Evolutionary conservation across 106 monocot genomes (phyloP).

Genomic region (Allium sativum): DNA sequence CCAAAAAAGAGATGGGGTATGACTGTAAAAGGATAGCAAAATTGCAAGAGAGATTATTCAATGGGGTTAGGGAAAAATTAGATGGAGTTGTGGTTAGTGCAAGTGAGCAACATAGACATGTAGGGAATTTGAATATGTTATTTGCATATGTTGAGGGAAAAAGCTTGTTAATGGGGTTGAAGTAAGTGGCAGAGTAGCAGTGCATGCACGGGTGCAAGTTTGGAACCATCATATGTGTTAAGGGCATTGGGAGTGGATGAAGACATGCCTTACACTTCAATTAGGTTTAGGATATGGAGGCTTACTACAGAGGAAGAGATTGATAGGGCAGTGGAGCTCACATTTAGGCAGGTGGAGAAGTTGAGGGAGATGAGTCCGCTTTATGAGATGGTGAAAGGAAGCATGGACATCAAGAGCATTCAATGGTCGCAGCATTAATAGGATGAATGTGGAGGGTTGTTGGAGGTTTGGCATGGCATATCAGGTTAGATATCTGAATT

Average conservation of each 20-base stretch:
- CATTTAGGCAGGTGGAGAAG: too few species aligned
- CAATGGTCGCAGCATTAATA: conserved; percentile 80
- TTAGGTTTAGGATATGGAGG: conserved; percentile 88
- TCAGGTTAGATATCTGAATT: too few species aligned
- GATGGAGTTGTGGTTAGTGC: too few species aligned
- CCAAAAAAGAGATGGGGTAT: conserved; percentile 81
- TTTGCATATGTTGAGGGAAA: conserved; percentile 94
- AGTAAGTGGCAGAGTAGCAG: conserved; percentile 96
- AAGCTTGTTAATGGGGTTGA: too few species aligned
- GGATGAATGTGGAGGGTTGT: not conserved
- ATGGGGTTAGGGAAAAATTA: conserved; percentile 42
- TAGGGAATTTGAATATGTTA: too few species aligned
- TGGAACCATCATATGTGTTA: conserved; percentile 90
- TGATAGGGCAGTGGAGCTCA: too few species aligned
- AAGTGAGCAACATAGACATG: too few species aligned
- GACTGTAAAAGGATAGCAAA: conserved; percentile 48
- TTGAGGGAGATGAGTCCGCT: too few species aligned
- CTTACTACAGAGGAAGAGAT: too few species aligned
- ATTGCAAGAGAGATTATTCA: too few species aligned
- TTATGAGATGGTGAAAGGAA: conserved; percentile 95
- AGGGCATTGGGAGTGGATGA: conserved; percentile 89
- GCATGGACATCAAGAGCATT: conserved; percentile 80
- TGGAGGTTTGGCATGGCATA: not conserved
- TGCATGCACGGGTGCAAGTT: conserved; percentile 88
- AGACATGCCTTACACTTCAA: conserved; percentile 93